Percentiles rank a stretch among this genome's conserved stretches.
Conservation (phyloP, 495 filamentous ascomycete species). For the Lineolata rhizophorae region DNA sequence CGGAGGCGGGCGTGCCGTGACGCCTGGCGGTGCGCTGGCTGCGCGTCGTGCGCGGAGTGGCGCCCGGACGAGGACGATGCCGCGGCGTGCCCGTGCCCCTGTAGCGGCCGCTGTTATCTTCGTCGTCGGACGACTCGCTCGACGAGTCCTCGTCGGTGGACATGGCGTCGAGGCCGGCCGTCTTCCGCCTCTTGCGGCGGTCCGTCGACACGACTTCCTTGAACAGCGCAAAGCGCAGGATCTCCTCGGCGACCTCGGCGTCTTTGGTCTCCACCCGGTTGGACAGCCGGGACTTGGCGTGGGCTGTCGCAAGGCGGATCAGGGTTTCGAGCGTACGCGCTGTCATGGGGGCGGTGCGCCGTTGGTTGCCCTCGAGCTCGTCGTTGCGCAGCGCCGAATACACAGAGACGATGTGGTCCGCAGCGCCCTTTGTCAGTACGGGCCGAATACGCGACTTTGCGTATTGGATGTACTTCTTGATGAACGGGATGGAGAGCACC, state of each 20-base stretch:
- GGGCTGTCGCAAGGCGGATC: constrained; percentile 89
- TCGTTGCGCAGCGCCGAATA: constrained; percentile 92
- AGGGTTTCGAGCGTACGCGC: constrained; percentile 93
- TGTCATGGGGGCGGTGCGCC: constrained; percentile 85
- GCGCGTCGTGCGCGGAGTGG: constrained; percentile 15
- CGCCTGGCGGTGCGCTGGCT: constrained; percentile 17
- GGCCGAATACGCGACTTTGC: constrained; percentile 86
- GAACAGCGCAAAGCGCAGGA: constrained; percentile 89
- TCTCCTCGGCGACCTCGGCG: constrained; percentile 68
- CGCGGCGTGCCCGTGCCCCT: constrained; percentile 23
- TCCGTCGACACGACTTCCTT: constrained; percentile 89
- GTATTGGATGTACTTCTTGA: constrained; percentile 99
- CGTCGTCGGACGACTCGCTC: constrained; percentile 22
- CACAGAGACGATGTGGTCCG: constrained; percentile 77
- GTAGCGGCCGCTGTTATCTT: constrained; percentile 24
- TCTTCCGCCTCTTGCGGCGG: constrained; percentile 47
- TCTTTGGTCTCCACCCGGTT: constrained; percentile 86
- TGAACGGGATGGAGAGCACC: constrained; percentile 93
- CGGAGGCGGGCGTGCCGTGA: constrained; percentile 20
- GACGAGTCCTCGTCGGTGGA: constrained; percentile 17
- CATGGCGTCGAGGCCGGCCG: constrained; percentile 18
- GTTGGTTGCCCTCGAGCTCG: constrained; percentile 80
- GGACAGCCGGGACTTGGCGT: constrained; percentile 83
- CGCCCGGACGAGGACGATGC: constrained; percentile 15
- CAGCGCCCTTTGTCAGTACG: constrained; percentile 74